Base-by-base conservation (phyloP, 1,284 basidiomycete species). In the Apiotrichum akiyoshidainum region DNA sequence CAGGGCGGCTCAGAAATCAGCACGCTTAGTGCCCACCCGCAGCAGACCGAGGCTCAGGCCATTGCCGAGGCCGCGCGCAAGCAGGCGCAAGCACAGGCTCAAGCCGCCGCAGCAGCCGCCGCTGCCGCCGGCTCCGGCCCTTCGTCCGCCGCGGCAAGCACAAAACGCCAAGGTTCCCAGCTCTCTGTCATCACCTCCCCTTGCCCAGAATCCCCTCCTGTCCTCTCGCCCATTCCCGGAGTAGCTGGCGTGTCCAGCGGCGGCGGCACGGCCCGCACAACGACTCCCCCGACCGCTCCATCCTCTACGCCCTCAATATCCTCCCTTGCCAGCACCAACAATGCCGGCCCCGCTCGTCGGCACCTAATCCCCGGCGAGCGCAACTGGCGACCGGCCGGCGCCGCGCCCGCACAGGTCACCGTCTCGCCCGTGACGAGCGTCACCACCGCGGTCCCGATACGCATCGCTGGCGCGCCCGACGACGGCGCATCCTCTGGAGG, bases 361-460 rank as follows among this genome's bases (percentile, higher is more conserved):
- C 56, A 68, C 39, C 51, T 68, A 1, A 34, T 63, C 19, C 62
- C 59, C 16, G 65, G 63, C 12, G 70, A 73, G 49, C 50, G 69
- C 39, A 65, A 68, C 47, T 76, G 74, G 74, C 60, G 67, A n/a
- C 73, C 74, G 0, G 57, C 65, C 11, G 66, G 68, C 17, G 71
- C 70, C 1, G 70, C 72, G 4, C 69, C 71, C 5, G 73, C 74
- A 34, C 71, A 74, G 53, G 73, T 75, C 26, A 71, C 70, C 2
- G 66, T 76, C 5, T 73, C 73, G 16, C 72, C 74, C 6, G 68
- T 76, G 2, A 75, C 73, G 11, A 71, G 69, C 46, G 63, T 73
- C 35, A 75, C 72, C 9, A 75, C 72, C 0, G 72, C 72, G 1
- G 65, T 72, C 12, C 69, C 58, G 3, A 41, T 22, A 33, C 45